phyloP scores from a whole-genome alignment of 2,329 filamentous ascomycete species.

The Niveomyces coronatus region DNA sequence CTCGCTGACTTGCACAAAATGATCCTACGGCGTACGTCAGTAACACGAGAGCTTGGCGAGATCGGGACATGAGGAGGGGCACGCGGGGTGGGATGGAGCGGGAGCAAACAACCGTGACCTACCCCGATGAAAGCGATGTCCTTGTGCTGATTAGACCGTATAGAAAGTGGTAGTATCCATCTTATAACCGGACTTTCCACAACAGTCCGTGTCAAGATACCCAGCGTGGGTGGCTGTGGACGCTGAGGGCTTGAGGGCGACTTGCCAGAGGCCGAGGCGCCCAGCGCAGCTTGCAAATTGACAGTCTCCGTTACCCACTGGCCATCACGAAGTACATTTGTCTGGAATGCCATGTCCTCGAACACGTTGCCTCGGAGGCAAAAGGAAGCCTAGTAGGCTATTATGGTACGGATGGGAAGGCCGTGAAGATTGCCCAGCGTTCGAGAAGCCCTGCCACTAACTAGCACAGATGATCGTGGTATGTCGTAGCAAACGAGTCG shows the following conservation, averaged over 20 bases:
- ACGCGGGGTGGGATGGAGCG: background rate
- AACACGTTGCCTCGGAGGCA: conserved; percentile 13
- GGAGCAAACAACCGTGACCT: conserved; percentile 25
- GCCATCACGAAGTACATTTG: conserved; percentile 42
- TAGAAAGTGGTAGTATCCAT: conserved; percentile 68
- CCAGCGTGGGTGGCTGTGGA: conserved; percentile 44
- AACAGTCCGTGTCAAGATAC: conserved; percentile 69
- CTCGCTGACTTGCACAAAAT: conserved; percentile 72
- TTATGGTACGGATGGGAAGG: background rate
- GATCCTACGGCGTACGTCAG: conserved; percentile 52
- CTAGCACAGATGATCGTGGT: background rate
- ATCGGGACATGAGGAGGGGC: background rate
- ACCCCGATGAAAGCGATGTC: conserved; percentile 82
- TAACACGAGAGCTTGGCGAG: too few species aligned
- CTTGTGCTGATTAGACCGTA: conserved; percentile 59
- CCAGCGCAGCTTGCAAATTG: conserved; percentile 32
- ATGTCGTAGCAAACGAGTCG: background rate
- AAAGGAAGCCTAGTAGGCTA: background rate
- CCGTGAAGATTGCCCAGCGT: background rate
- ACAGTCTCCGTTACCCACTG: conserved; percentile 47
- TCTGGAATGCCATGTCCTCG: conserved; percentile 37
- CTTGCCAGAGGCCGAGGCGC: conserved; percentile 24
- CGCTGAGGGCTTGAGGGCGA: conserved; percentile 18
- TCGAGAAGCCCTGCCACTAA: background rate
- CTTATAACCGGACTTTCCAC: conserved; percentile 65